These are phyloP conservation scores for Colletotrichum limetticola DNA, from an alignment of 2,329 filamentous ascomycete genomes.

Conservation along the genomic window DNA sequence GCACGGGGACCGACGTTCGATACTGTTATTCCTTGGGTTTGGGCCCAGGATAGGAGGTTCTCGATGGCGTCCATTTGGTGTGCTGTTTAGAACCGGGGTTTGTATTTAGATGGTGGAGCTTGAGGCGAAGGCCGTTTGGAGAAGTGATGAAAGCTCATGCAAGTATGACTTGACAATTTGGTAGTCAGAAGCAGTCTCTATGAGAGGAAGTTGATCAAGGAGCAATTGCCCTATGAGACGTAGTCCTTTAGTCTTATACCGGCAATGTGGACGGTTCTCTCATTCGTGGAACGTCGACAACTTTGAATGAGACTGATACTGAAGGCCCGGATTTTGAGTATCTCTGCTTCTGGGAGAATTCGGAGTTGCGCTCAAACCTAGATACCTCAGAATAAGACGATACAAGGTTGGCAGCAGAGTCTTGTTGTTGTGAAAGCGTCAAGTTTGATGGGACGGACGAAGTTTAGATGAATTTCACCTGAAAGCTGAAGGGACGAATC, in stretches of 20 bases:
- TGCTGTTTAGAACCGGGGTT: no score
- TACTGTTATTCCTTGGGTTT: slow-evolving; percentile 71
- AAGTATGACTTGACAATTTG: background rate
- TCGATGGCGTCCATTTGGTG: slow-evolving; percentile 43
- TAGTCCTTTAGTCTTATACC: background rate
- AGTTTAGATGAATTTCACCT: background rate
- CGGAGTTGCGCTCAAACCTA: no score
- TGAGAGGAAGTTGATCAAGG: background rate
- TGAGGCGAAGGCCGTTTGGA: no score
- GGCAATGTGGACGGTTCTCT: background rate
- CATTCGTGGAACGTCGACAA: background rate
- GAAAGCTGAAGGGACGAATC: slow-evolving; percentile 1
- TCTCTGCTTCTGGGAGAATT: no score
- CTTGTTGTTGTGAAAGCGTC: background rate
- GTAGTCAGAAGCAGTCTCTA: background rate
- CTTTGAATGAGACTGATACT: no score
- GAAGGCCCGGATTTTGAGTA: no score
- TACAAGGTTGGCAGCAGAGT: background rate
- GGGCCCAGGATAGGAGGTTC: slow-evolving; percentile 76
- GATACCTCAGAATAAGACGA: background rate
- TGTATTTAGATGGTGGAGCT: no score
- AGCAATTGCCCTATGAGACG: background rate
- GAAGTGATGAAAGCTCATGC: no score
- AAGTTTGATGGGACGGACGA: background rate
- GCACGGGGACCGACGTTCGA: slow-evolving; percentile 73